Evolutionary conservation across 2,329 filamentous ascomycete genomes (phyloP).

Genomic region (Beauveria medogensis): DNA sequence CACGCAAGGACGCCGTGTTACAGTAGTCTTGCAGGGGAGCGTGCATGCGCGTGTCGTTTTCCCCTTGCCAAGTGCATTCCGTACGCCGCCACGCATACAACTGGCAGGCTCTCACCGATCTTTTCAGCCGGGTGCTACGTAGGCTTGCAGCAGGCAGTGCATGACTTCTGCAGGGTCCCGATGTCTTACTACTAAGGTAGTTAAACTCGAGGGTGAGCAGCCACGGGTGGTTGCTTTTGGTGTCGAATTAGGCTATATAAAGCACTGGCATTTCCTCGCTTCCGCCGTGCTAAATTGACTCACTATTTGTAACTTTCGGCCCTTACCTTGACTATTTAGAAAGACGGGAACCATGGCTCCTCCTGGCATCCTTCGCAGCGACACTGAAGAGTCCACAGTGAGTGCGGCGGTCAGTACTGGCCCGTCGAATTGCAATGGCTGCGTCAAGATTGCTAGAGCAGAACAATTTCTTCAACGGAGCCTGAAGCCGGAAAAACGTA

Average conservation of each 20-base stretch:
- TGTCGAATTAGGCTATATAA: background rate
- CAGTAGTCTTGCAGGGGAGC: background rate
- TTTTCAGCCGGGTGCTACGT: background rate
- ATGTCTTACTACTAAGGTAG: background rate
- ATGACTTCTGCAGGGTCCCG: background rate
- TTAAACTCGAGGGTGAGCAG: background rate
- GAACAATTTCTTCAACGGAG: background rate
- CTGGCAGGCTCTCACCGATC: background rate
- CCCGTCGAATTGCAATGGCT: slow-evolving; percentile 1
- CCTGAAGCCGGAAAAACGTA: background rate
- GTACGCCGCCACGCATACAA: too few species aligned
- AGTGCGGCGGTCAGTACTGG: background rate
- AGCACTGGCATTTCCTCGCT: background rate
- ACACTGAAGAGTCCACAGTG: background rate
- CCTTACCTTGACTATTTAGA: background rate
- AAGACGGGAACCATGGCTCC: background rate
- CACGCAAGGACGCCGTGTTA: background rate
- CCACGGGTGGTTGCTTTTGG: too few species aligned
- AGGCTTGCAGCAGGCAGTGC: background rate
- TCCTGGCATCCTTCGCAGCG: background rate
- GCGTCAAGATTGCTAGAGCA: slow-evolving; percentile 7
- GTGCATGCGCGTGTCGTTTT: background rate
- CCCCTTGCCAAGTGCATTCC: background rate
- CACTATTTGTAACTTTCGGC: background rate
- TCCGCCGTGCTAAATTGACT: background rate